Evolutionary conservation across 805 yeast species (phyloP).

Genomic region (Metschnikowia lachancei): DNA sequence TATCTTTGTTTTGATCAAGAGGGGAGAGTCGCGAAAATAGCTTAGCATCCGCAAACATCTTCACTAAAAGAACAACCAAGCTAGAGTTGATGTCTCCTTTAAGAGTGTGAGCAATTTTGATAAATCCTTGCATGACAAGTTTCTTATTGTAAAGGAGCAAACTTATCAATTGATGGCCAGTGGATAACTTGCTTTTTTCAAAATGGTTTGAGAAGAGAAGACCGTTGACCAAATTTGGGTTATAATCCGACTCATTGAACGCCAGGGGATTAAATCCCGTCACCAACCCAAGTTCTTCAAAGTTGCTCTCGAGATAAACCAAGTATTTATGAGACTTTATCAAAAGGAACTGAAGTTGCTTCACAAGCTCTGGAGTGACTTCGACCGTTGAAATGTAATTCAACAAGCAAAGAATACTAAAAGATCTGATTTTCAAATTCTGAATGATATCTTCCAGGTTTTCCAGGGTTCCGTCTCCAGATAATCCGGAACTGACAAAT

Average conservation of each 20-base stretch:
- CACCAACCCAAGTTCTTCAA: slow-evolving; percentile 31
- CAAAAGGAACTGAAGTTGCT: slow-evolving; percentile 41
- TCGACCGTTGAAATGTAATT: slow-evolving; percentile 39
- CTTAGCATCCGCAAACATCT: slow-evolving; percentile 37
- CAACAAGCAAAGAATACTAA: slow-evolving; percentile 38
- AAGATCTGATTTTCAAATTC: slow-evolving; percentile 37
- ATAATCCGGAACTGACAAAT: slow-evolving; percentile 25
- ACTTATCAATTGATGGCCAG: slow-evolving; percentile 29
- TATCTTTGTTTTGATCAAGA: slow-evolving; percentile 16
- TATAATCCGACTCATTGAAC: slow-evolving; percentile 32
- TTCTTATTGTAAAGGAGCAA: slow-evolving; percentile 38
- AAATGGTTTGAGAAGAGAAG: slow-evolving; percentile 28
- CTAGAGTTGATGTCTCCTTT: slow-evolving; percentile 43
- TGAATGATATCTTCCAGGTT: slow-evolving; percentile 30
- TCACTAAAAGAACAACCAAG: slow-evolving; percentile 39
- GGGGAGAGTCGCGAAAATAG: slow-evolving; percentile 23
- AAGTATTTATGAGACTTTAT: slow-evolving; percentile 42
- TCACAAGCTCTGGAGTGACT: slow-evolving; percentile 39
- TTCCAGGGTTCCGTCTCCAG: slow-evolving; percentile 16
- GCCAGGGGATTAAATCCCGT: slow-evolving; percentile 30
- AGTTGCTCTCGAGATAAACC: slow-evolving; percentile 38
- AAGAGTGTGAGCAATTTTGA: slow-evolving; percentile 30
- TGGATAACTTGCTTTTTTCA: slow-evolving; percentile 19
- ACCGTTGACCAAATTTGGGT: slow-evolving; percentile 30
- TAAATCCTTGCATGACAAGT: slow-evolving; percentile 35